Evolutionary conservation across 1,284 basidiomycete species (phyloP).

Genomic region (Cutaneotrichosporon sp.): DNA sequence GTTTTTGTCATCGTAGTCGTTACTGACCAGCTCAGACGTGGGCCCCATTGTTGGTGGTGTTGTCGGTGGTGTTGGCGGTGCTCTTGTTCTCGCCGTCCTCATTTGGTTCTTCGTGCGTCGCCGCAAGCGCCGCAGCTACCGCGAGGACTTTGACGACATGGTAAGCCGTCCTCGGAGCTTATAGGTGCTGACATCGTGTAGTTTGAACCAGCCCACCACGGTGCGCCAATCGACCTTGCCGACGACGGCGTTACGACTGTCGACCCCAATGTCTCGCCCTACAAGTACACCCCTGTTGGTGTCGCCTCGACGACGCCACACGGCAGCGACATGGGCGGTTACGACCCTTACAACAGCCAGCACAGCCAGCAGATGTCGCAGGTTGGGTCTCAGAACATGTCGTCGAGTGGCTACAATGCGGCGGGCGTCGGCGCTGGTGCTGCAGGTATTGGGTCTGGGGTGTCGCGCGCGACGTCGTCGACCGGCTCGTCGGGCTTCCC

Average conservation of each 20-base stretch:
- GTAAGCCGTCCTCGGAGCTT: slow-evolving; percentile 24
- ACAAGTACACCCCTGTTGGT: slow-evolving; percentile 29
- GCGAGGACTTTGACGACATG: slow-evolving; percentile 48
- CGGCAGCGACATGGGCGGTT: not conserved
- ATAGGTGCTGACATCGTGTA: slow-evolving; percentile 10
- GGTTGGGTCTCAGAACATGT: slow-evolving; percentile 20
- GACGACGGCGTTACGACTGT: slow-evolving; percentile 21
- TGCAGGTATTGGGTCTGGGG: not conserved
- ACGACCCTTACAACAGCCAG: slow-evolving; percentile 15
- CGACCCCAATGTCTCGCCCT: slow-evolving; percentile 38
- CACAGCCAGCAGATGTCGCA: slow-evolving; percentile 39
- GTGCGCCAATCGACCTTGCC: slow-evolving; percentile 39
- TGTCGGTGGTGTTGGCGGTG: slow-evolving; percentile 44
- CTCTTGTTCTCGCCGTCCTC: slow-evolving; percentile 32
- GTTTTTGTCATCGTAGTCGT: too few species aligned
- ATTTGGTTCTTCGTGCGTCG: slow-evolving; percentile 39
- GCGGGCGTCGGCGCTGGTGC: slow-evolving; percentile 11
- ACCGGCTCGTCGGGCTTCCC: slow-evolving; percentile 41
- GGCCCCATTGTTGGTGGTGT: slow-evolving; percentile 48
- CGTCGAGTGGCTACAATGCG: slow-evolving; percentile 6
- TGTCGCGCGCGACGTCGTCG: slow-evolving; percentile 35
- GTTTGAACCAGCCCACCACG: slow-evolving; percentile 44
- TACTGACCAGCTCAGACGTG: slow-evolving; percentile 21
- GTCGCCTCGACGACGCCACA: slow-evolving; percentile 22
- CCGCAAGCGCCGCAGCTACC: slow-evolving; percentile 18